Evolutionary conservation across 106 monocot species (phyloP).

Genomic region (Allium fistulosum): DNA sequence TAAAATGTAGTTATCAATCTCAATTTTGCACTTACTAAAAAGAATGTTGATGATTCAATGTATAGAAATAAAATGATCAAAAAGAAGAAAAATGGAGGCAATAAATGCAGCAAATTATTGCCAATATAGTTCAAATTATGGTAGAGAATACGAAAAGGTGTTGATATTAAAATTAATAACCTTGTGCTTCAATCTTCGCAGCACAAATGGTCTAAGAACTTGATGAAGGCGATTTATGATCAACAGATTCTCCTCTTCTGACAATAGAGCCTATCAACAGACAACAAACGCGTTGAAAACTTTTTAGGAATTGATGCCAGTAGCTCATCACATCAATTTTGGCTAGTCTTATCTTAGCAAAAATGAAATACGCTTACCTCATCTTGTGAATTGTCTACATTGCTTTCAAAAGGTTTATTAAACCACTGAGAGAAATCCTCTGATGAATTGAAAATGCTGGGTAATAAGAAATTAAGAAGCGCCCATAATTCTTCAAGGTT

Average conservation of each 20-base stretch:
- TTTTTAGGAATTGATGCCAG: too few species aligned
- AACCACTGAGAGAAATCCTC: constrained; percentile 99
- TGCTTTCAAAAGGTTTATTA: constrained; percentile 95
- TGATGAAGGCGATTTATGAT: constrained; percentile 99
- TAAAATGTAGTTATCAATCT: too few species aligned
- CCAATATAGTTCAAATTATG: neutral
- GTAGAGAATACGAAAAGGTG: neutral
- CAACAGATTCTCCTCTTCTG: constrained; percentile 98
- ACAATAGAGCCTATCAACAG: constrained; percentile 58
- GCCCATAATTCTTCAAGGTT: constrained; percentile 99
- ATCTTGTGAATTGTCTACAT: constrained; percentile 74
- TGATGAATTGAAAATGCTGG: constrained; percentile 92
- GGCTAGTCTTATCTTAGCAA: neutral
- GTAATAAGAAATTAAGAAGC: constrained; percentile 90
- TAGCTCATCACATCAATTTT: neutral
- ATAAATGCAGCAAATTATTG: too few species aligned
- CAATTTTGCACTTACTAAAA: too few species aligned
- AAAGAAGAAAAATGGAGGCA: too few species aligned
- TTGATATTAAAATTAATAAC: constrained; percentile 13
- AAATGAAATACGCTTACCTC: constrained; percentile 47
- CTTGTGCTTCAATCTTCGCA: constrained; percentile 97
- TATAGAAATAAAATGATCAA: neutral
- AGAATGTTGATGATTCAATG: too few species aligned
- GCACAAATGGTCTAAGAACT: constrained; percentile 98
- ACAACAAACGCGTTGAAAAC: too few species aligned